Evolutionary conservation across 371 early-diverging fungal species (phyloP).

Genomic region (Chytridiales sp.): DNA sequence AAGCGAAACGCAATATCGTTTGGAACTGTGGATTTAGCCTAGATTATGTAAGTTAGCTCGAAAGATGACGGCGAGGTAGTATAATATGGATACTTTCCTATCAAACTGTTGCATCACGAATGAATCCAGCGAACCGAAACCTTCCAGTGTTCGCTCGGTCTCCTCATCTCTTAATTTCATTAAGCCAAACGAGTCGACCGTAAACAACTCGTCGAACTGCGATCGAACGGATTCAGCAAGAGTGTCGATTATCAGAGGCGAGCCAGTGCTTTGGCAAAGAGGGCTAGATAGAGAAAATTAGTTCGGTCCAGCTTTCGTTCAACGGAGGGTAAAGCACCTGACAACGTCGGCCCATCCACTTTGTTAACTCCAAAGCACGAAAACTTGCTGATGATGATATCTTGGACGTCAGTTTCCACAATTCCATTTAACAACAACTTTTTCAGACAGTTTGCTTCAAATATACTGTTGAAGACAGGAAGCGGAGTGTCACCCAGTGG

Average conservation of each 20-base stretch:
- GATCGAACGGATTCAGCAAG: slow-evolving; percentile 1
- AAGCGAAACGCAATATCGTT: not conserved
- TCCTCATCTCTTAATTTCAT: not conserved
- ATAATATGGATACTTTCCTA: slow-evolving; percentile 1
- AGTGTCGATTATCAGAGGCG: slow-evolving; percentile 8
- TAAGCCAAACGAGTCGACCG: not conserved
- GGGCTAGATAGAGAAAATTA: not conserved
- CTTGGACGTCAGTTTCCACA: not conserved
- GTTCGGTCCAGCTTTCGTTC: not conserved
- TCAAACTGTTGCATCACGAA: slow-evolving; percentile 7
- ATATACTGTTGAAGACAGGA: too few species aligned
- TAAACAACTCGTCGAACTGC: not conserved
- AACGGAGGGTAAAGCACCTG: not conserved
- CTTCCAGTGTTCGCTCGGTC: not conserved
- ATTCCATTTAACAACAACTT: slow-evolving; percentile 6
- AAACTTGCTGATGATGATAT: not conserved
- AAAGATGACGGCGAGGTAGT: not conserved
- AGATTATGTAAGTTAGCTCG: too few species aligned
- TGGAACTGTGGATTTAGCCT: slow-evolving; percentile 2
- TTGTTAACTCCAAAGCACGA: not conserved
- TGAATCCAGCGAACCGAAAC: not conserved
- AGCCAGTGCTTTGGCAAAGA: slow-evolving; percentile 3
- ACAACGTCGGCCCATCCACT: not conserved
- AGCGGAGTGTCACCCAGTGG: too few species aligned
- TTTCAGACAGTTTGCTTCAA: too few species aligned